Evolutionary conservation across 441 rosid genomes (phyloP).

Genomic region (Gossypium gossypioides): DNA sequence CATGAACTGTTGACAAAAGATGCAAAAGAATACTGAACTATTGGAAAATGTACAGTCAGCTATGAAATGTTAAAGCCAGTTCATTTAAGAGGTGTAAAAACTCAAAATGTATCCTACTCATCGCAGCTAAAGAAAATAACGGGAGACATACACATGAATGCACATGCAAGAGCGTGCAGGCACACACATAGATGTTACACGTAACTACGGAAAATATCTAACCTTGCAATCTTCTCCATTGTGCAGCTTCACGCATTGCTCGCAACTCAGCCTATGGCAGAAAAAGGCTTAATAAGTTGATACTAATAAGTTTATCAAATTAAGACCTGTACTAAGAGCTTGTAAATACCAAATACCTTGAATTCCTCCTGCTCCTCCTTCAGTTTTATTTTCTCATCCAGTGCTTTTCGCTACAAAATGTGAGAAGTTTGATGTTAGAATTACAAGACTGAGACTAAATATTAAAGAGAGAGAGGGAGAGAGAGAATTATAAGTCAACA

Average conservation of each 20-base stretch:
- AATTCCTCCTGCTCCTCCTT: constrained; percentile 78
- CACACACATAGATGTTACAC: neutral
- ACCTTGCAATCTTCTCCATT: constrained; percentile 92
- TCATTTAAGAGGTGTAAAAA: neutral
- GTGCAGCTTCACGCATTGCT: constrained; percentile 89
- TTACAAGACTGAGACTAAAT: neutral
- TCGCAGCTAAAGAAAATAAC: neutral
- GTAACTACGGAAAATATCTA: constrained; percentile 3
- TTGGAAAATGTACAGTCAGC: neutral
- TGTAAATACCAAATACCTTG: constrained; percentile 44
- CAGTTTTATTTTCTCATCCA: constrained; percentile 82
- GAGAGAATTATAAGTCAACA: neutral
- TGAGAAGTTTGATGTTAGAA: constrained; percentile 6
- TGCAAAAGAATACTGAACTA: neutral
- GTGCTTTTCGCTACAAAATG: constrained; percentile 54
- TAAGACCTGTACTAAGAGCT: constrained; percentile 1
- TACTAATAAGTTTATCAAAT: constrained; percentile 7
- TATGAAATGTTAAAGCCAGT: neutral
- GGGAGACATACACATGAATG: neutral
- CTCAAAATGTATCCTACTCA: neutral
- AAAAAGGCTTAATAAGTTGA: neutral
- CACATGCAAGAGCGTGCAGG: neutral
- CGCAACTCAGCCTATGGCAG: constrained; percentile 55
- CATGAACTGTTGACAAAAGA: neutral
- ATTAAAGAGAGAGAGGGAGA: neutral